Conservation (phyloP, 768 basidiomycete genomes). For the Macrocybe gigantea region DNA sequence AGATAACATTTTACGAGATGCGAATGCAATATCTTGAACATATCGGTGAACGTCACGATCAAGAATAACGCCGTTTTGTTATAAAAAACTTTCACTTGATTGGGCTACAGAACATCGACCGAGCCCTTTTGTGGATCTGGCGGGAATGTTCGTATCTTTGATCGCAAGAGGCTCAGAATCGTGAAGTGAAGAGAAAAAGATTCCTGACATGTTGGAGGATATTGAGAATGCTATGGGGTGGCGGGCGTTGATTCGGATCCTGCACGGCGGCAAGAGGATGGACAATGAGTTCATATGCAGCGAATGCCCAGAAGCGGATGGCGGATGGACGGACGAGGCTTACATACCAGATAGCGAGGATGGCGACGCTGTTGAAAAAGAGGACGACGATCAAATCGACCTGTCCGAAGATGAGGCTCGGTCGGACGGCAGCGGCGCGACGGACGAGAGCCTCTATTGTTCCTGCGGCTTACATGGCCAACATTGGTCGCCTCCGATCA, state of each 20-base stretch:
- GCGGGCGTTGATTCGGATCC: constrained; percentile 41
- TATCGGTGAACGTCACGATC: constrained; percentile 16
- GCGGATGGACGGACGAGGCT: background rate
- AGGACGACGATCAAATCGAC: constrained; percentile 25
- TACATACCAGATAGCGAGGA: constrained; percentile 10
- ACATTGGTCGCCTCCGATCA: constrained; percentile 47
- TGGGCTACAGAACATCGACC: constrained; percentile 42
- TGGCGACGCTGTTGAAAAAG: constrained; percentile 17
- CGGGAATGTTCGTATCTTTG: constrained; percentile 56
- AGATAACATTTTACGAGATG: too few species aligned
- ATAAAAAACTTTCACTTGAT: constrained; percentile 44
- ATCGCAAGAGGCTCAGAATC: constrained; percentile 29
- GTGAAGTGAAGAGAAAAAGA: constrained; percentile 18
- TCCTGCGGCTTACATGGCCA: constrained; percentile 30
- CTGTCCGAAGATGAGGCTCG: constrained; percentile 11
- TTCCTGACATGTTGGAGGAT: constrained; percentile 55
- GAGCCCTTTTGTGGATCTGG: constrained; percentile 59
- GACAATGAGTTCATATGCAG: constrained; percentile 8
- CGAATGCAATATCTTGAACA: too few species aligned
- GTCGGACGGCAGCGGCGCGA: constrained; percentile 3
- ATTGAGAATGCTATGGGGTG: constrained; percentile 48
- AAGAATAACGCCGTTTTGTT: constrained; percentile 32
- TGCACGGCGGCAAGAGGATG: constrained; percentile 55
- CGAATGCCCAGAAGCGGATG: background rate
- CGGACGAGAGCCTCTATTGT: constrained; percentile 17